Evolutionary conservation across 306 rosid species (phyloP), one percentile per base, ranked within the genome.

Genomic region (Senna siamea): DNA sequence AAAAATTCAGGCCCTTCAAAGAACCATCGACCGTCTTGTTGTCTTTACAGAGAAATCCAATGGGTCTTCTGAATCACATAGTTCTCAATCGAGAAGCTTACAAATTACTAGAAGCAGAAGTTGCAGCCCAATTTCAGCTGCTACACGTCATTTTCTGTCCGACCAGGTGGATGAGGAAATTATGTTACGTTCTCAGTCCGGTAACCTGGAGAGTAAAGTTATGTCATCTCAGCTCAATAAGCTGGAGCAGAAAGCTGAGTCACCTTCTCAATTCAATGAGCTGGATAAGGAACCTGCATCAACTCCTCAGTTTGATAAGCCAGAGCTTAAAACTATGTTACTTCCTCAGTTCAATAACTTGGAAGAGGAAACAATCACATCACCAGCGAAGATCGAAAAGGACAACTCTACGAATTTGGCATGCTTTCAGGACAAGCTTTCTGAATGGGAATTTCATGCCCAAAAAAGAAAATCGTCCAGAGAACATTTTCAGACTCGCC

Each of bases 21-120:
- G 65, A 79, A 84, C 86, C 78, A 78, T 79, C 5, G 57, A 79
- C 66, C 76, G 61, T 77, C 82, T 77, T 66, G 76, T 69, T 63
- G 84, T 56, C 35, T 81, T 82, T 58, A 6, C 81, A 6, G 85
- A 81, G 80, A 73, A 75, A 76, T 79, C 88, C 68, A 87, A 79
- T 46, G 56, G 64, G 66, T 70, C 87, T 60, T 79, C 81, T 41
- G 30, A 61, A n/a, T 76, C 81, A 19, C 40, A 23, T 6, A 65
- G 70, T 75, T 34, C 78, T 43, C 47, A 66, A 26, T 20, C 79
- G n/a, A 65, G 55, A 51, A 78, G 78, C 62, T 38, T 26, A 12
- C 79, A 61, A 61, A 2, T 61, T 10, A 9, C 48, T 17, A 61
- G 28, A 83, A 82, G 86, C 67, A 85, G 79, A 74, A 87, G 94